A percentile compares a stretch with the other conserved stretches of the same genome.
Conservation (phyloP, 176 grass and related monocot species). For the Olyra latifolia region DNA sequence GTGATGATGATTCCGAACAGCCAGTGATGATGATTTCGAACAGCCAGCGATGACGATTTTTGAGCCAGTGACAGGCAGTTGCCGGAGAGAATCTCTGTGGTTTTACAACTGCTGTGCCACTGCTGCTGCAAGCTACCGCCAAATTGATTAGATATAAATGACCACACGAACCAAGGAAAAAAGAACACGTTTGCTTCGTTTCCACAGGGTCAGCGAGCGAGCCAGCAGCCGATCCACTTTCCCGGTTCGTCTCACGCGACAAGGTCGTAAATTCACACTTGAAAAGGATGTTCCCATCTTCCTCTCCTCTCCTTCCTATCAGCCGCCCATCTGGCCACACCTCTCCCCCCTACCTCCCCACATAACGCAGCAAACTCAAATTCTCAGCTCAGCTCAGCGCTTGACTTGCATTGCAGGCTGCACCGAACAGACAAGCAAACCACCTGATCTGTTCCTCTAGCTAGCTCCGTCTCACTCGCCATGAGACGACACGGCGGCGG, state of each 20-base stretch:
- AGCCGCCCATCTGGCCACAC: neutral
- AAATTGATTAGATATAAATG: slow-evolving; percentile 31
- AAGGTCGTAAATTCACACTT: slow-evolving; percentile 27
- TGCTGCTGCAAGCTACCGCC: neutral
- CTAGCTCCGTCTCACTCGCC: neutral
- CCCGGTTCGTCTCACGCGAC: slow-evolving; percentile 7
- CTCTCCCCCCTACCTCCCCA: slow-evolving; percentile 1
- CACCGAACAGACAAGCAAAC: neutral
- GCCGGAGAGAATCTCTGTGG: neutral
- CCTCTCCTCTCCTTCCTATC: neutral
- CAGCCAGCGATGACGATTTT: too few species aligned
- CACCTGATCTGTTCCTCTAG: slow-evolving; percentile 4
- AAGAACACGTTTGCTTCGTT: slow-evolving; percentile 11
- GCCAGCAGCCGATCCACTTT: neutral
- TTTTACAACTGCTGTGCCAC: neutral
- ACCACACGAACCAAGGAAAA: slow-evolving; percentile 4
- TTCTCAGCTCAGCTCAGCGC: neutral
- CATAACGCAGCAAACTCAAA: neutral
- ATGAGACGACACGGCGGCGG: slow-evolving; percentile 34
- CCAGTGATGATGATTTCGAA: too few species aligned
- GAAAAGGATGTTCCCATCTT: neutral
- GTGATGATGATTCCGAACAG: too few species aligned
- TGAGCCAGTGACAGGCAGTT: too few species aligned
- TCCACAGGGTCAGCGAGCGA: neutral
- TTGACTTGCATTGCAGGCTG: neutral